These are phyloP conservation scores for Novymonas esmeraldas DNA, from an alignment of 208 protist genomes.

Conservation along the genomic window DNA sequence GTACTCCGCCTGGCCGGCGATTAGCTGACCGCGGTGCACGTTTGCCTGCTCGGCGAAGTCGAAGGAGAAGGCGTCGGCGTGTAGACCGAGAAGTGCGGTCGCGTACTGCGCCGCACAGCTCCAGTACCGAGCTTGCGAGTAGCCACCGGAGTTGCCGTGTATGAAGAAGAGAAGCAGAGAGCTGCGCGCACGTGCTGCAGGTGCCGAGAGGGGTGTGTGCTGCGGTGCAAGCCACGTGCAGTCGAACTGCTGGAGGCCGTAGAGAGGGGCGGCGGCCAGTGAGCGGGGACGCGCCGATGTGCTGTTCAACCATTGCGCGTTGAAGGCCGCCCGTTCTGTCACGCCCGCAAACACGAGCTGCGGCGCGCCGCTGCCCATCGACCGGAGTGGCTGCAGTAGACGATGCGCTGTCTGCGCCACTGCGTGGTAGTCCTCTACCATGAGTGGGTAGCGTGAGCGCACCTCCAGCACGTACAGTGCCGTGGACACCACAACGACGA, in stretches of 20 bases:
- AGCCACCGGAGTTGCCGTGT: slow-evolving; percentile 52
- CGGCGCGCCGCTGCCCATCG: background rate
- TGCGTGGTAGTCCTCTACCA: slow-evolving; percentile 1
- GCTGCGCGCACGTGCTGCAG: background rate
- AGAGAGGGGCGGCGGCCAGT: background rate
- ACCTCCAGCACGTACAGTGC: slow-evolving; percentile 21
- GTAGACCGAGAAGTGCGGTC: background rate
- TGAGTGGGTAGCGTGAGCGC: slow-evolving; percentile 16
- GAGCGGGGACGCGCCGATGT: background rate
- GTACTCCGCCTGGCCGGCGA: slow-evolving; percentile 52
- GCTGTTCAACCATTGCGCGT: background rate
- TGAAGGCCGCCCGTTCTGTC: background rate
- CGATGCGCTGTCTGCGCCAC: background rate
- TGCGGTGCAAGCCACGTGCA: slow-evolving; percentile 3
- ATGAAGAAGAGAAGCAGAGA: slow-evolving; percentile 46
- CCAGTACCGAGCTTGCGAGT: slow-evolving; percentile 34
- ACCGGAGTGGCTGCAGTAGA: no score
- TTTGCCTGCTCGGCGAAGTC: slow-evolving; percentile 51
- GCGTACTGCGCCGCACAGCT: slow-evolving; percentile 27
- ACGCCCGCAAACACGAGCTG: background rate
- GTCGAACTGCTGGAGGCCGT: background rate
- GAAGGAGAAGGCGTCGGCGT: slow-evolving; percentile 34
- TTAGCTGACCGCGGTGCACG: slow-evolving; percentile 50
- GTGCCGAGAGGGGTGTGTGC: background rate
- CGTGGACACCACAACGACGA: slow-evolving; percentile 13